A percentile compares a stretch with the other conserved stretches of the same genome.
Evolutionary conservation across 2,329 filamentous ascomycete species (phyloP).

Genomic region (Fusarium lateritium): DNA sequence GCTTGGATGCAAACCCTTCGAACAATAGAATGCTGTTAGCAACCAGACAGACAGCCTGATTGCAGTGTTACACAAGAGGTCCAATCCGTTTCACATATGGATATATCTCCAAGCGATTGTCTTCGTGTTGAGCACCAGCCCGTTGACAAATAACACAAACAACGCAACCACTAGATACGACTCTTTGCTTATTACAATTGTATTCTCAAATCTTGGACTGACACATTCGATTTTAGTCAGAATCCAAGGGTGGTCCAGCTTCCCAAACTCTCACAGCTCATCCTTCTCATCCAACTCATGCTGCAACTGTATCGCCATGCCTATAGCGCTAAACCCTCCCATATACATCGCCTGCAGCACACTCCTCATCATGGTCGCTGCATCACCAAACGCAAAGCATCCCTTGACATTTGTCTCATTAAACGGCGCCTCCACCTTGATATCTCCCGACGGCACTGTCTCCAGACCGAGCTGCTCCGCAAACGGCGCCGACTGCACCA

Average conservation of each 20-base stretch:
- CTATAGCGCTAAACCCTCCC: conserved; percentile 50
- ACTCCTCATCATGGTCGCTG: conserved; percentile 52
- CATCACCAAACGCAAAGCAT: conserved; percentile 69
- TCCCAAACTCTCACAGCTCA: conserved; percentile 40
- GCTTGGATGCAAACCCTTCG: too few species aligned
- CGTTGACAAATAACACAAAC: conserved; percentile 8
- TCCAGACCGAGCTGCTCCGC: conserved; percentile 62
- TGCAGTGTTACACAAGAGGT: too few species aligned
- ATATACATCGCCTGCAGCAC: conserved; percentile 49
- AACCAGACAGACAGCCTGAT: too few species aligned
- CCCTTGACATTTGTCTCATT: conserved; percentile 65
- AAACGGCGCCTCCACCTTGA: conserved; percentile 61
- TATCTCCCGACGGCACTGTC: conserved; percentile 58
- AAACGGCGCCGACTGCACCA: conserved; percentile 59
- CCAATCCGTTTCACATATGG: too few species aligned
- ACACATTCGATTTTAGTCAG: background rate
- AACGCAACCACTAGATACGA: too few species aligned
- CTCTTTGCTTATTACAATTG: too few species aligned
- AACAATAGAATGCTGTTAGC: too few species aligned
- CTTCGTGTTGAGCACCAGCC: background rate
- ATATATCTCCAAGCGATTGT: too few species aligned
- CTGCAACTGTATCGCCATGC: conserved; percentile 48
- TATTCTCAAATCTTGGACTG: background rate
- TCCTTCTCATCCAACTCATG: conserved; percentile 49
- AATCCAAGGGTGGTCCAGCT: background rate